Conservation (phyloP, 495 filamentous ascomycete species). For the Oidiodendron maius region DNA sequence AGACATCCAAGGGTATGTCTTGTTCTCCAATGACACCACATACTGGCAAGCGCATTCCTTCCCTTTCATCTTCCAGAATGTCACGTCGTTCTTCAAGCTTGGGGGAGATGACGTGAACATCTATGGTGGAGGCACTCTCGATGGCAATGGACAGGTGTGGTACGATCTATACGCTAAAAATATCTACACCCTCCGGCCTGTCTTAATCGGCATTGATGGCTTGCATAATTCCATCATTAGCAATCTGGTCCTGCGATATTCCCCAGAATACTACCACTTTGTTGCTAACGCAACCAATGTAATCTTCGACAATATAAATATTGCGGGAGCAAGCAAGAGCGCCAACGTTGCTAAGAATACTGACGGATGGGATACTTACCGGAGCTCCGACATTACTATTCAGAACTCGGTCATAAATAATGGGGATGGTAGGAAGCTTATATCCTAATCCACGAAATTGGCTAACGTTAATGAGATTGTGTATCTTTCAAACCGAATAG, state of each 20-base stretch:
- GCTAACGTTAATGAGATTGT: constrained; percentile 39
- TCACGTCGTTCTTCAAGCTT: constrained; percentile 63
- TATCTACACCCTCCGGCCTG: constrained; percentile 50
- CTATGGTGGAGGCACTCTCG: constrained; percentile 55
- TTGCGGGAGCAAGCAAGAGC: constrained; percentile 47
- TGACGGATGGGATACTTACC: constrained; percentile 68
- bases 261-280: constrained; percentile 63
- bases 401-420: constrained; percentile 66
- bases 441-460: constrained; percentile 6
- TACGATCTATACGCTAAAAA: constrained; percentile 56
- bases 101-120: constrained; percentile 64
- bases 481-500: constrained; percentile 77
- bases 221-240: constrained; percentile 55
- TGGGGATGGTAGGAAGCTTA: constrained; percentile 46
- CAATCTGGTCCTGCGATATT: constrained; percentile 55
- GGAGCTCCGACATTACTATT: constrained; percentile 55
- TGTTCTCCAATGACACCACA: constrained; percentile 58
- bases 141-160: constrained; percentile 67
- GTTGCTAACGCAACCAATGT: constrained; percentile 63
- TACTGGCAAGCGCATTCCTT: constrained; percentile 63
- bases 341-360: constrained; percentile 56
- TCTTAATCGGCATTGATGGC: constrained; percentile 58
- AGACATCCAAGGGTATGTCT: constrained; percentile 46
- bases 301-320: constrained; percentile 60
- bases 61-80: constrained; percentile 56